Evolutionary conservation across 1,139 yeast genomes (phyloP), one percentile per base, ranked within the genome.

Genomic region (Entelexis sorbosivorans): DNA sequence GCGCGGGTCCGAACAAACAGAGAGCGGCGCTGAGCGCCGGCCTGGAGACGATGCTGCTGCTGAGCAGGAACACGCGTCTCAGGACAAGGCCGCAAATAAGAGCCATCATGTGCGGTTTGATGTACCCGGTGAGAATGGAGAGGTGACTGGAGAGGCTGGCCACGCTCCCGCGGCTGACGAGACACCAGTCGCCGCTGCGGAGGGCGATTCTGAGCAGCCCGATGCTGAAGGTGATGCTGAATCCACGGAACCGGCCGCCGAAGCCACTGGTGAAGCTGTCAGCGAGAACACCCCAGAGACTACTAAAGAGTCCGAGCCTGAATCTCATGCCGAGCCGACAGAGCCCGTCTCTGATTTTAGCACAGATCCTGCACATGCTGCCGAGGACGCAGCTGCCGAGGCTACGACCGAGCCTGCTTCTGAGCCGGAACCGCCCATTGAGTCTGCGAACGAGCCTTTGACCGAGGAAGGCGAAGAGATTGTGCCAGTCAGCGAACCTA

Each of bases 31-130:
- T 22, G 24, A 22, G 24, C 24, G 6, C 24, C 6, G 6, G 24
- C 24, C 24, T 5, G 24, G 6, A 6, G 24, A 16, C 14, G 13
- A 20, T 11, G 24, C 26, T 2, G 22, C 38, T 17, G 11, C 22
- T 7, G 38, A 35, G 20, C 10, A 22, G 31, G 29, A n/a, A n/a
- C n/a, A 17, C 4, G 35, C 3, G 32, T 28, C 35, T n/a, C 31
- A 46, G 19, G 24, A 38, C 42, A 20, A 6, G 24, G 24, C 24
- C 24, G 24, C 24, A 17, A 35, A 14, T 19, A 38, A 38, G 20
- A 38, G n/a, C 42, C 42, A 38, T 10, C 42, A 14, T n/a, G 42
- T 38, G 14, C 42, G 42, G 7, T 38, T 38, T 26, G 42, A 38
- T 14, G 42, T 38, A 2, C 42, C 42, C 4, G 32, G 14, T 38